Evolutionary conservation across 495 filamentous ascomycete species (phyloP).

Genomic region (Tirmania nivea): DNA sequence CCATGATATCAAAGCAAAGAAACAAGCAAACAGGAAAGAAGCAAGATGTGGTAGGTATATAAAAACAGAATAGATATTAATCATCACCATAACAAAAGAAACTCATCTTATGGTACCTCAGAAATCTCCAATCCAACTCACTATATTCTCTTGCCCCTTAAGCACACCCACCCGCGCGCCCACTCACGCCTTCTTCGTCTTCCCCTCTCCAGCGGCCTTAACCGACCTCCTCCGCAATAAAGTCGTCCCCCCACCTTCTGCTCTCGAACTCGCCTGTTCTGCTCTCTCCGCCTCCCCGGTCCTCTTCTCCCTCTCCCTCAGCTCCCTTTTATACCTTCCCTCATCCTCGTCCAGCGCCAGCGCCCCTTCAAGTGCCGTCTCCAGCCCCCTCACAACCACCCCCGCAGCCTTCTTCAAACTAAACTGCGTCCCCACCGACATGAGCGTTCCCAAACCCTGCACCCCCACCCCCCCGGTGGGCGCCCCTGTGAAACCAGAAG

Average conservation of each 20-base stretch:
- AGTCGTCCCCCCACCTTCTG: neutral
- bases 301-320: constrained; percentile 1
- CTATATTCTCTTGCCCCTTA: too few relatives aligned
- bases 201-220: neutral
- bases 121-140: neutral
- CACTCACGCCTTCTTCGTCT: neutral
- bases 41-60: constrained; percentile 3
- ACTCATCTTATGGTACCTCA: neutral
- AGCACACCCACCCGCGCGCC: neutral
- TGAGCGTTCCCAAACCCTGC: neutral
- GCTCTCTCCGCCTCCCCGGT: neutral
- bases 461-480: neutral
- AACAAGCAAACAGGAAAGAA: constrained; percentile 3
- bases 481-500: constrained; percentile 5
- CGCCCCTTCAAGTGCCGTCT: constrained; percentile 12
- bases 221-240: neutral
- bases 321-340: neutral
- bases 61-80: constrained; percentile 7
- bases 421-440: neutral
- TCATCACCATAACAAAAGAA: neutral
- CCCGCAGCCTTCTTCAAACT: constrained; percentile 16
- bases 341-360: neutral
- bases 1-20: constrained; percentile 1
- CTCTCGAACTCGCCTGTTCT: neutral
- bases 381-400: constrained; percentile 11